Percentiles rank a stretch among this genome's conserved stretches.
phyloP scores from a whole-genome alignment of 768 basidiomycete species.

The Rhizopogon sp. region DNA sequence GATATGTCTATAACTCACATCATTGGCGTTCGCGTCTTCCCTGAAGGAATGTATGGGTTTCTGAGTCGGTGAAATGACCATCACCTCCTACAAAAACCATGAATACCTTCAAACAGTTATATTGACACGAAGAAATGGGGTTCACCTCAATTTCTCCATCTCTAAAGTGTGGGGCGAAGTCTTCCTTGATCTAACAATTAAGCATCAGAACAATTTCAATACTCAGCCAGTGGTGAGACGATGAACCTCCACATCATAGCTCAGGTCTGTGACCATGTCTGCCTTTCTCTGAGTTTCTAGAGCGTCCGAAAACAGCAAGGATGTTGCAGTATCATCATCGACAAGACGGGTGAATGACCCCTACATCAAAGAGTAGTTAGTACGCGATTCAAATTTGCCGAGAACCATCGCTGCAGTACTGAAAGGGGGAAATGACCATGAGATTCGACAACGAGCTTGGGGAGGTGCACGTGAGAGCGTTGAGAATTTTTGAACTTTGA shows the following conservation, averaged over 20 bases:
- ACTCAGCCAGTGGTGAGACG: not conserved
- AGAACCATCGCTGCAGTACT: constrained; percentile 5
- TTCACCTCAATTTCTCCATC: constrained; percentile 46
- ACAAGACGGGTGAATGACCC: constrained; percentile 29
- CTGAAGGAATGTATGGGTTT: constrained; percentile 28
- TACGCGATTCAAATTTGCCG: not conserved
- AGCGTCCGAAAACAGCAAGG: constrained; percentile 2
- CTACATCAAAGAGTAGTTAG: constrained; percentile 11
- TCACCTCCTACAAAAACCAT: constrained; percentile 34
- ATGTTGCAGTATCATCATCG: constrained; percentile 15
- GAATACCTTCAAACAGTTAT: not conserved
- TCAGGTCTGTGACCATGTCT: constrained; percentile 19
- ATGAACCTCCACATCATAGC: constrained; percentile 39
- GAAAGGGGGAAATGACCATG: constrained; percentile 22
- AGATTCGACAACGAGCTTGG: constrained; percentile 10
- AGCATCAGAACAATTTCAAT: not conserved
- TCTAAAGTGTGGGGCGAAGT: constrained; percentile 40
- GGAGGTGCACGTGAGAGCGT: not conserved
- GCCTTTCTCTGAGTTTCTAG: not conserved
- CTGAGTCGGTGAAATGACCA: constrained; percentile 39
- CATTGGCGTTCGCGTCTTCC: constrained; percentile 6
- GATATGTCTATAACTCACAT: not conserved
- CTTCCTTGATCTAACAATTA: constrained; percentile 26
- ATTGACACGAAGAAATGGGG: not conserved
- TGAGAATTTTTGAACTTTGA: not conserved